Conservation (phyloP, 2,329 filamentous ascomycete genomes). For the Colletotrichum sp. region DNA sequence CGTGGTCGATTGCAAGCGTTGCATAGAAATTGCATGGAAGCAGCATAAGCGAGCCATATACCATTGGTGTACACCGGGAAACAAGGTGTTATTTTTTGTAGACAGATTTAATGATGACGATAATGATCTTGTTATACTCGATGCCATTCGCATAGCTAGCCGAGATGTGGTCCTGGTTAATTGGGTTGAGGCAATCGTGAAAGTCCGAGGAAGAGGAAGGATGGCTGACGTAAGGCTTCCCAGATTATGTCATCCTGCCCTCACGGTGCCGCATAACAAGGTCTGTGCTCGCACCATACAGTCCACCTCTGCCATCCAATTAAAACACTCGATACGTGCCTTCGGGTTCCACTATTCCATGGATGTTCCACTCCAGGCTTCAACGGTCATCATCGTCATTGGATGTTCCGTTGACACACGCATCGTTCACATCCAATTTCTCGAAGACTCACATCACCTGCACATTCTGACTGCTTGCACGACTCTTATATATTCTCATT, state of each 20-base stretch:
- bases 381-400: background rate
- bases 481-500: background rate
- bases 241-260: background rate
- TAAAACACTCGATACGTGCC: background rate
- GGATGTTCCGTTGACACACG: background rate
- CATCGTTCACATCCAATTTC: background rate
- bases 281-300: background rate
- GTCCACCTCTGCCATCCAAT: fast-evolving
- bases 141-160: background rate
- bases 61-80: background rate
- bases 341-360: fast-evolving
- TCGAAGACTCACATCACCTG: background rate
- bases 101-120: background rate
- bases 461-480: background rate
- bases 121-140: background rate
- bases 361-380: background rate
- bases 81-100: background rate
- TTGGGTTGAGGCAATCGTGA: background rate
- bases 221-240: background rate
- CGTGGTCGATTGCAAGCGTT: constrained; percentile 15
- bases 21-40: background rate
- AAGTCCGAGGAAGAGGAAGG: background rate
- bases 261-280: background rate
- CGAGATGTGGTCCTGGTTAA: background rate
- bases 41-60: background rate